Evolutionary conservation across 2,329 filamentous ascomycete genomes (phyloP).

Genomic region (Sporothrix luriei): DNA sequence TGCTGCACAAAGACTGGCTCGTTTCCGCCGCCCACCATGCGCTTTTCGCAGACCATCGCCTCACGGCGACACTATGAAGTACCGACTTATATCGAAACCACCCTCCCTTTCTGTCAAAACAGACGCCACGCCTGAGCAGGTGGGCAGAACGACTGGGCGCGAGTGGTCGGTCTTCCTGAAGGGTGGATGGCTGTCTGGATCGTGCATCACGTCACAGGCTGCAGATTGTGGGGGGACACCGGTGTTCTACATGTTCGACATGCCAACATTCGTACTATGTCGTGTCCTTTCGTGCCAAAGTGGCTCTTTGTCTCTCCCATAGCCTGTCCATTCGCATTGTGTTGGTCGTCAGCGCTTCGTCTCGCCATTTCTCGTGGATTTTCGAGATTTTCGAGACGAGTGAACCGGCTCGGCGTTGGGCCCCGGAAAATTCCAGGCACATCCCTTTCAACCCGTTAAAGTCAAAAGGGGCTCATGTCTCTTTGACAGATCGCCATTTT

Average conservation of each 20-base stretch:
- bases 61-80: background rate
- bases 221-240: constrained; percentile 11
- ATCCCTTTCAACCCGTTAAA: constrained; percentile 8
- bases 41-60: background rate
- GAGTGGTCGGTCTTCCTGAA: constrained; percentile 13
- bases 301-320: background rate
- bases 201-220: constrained; percentile 19
- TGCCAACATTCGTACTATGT: background rate
- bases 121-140: constrained; percentile 31
- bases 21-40: background rate
- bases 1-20: constrained; percentile 33
- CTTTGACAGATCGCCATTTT: background rate
- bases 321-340: background rate
- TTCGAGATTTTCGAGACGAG: background rate
- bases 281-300: background rate
- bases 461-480: background rate
- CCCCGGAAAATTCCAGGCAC: background rate
- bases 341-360: background rate
- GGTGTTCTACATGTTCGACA: background rate
- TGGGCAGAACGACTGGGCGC: constrained; percentile 36
- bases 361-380: constrained; percentile 7
- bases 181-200: background rate
- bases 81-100: constrained; percentile 1
- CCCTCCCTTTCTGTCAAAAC: constrained; percentile 5
- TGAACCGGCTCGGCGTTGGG: constrained; percentile 2